Evolutionary conservation across 768 basidiomycete genomes (phyloP), one percentile per base, ranked within the genome.

Genomic region (Boletus vinaceobasis): DNA sequence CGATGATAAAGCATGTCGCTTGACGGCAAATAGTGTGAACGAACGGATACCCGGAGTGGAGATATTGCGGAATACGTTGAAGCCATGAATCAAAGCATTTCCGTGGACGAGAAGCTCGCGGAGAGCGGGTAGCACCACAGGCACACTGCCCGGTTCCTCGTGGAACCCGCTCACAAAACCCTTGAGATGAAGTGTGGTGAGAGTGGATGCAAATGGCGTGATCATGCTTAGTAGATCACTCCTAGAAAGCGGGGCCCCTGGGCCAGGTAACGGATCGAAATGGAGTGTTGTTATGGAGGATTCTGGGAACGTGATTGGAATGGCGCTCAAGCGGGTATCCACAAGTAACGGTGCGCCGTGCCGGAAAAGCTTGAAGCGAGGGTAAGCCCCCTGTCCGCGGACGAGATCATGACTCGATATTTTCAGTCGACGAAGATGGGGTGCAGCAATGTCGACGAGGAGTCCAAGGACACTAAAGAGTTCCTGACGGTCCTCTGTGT

Each of bases 61-160:
- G 55, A 70, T 71, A 55, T 68, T 70, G 57, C 69, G 68, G 60
- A 70, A 70, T 52, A 70, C 64, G 52, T 69, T 68, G 55, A 72
- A 70, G 8, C 69, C 69, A 52, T 72, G 69, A 54, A 59, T 60
- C 50, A 71, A 38, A 4, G 68, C 64, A 65, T 68, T 62, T 56
- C 68, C 69, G 57, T 70, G 65, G 27, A 70, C 58, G 21, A 69
- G 56, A 36, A 70, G 54, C 55, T 70, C 70, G 43, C 50, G 60
- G 32, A 70, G 65, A 31, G 56, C 60, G 10, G 68, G 70, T 23
- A 70, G 58, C 43, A 72, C 63, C 37, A 70, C 55, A 13, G 69
- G 68, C 44, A 66, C 60, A n/a, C 66, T 68, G 40, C 66, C 67
- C n/a, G 66, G 63, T 29, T 70, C 69, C 44, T 68, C 67, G 43